Percentiles rank a stretch among this genome's conserved stretches.
Conservation (phyloP, 108 stramenopile genomes). For the Skeletonema tropicum region DNA sequence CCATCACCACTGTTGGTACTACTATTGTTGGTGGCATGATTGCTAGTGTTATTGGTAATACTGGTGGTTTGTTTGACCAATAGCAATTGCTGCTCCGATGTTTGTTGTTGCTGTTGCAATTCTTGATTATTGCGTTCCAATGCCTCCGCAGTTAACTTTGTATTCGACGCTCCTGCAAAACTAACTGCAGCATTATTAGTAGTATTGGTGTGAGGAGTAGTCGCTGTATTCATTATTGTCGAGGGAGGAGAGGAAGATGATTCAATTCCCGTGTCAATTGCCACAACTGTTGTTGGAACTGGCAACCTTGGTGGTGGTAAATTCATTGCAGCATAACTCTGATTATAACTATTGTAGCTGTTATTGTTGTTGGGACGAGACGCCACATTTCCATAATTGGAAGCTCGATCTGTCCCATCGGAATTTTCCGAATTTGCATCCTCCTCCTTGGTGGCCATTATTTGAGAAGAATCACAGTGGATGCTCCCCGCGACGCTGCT, state of each 20-base stretch:
- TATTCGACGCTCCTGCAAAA: neutral
- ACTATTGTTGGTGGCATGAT: neutral
- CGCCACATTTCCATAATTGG: slow-evolving; percentile 13
- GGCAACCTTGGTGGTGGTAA: neutral
- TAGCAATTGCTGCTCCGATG: neutral
- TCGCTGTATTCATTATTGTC: neutral
- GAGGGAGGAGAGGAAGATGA: neutral
- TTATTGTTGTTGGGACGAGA: neutral
- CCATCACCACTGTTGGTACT: neutral
- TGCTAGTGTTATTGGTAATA: neutral
- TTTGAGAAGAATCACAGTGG: neutral
- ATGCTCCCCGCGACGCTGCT: too few relatives aligned
- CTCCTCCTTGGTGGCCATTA: neutral
- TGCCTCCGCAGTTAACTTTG: slow-evolving; percentile 9
- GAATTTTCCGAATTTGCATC: slow-evolving; percentile 10
- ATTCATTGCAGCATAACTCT: neutral
- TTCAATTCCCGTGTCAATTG: neutral
- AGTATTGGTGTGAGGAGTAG: neutral
- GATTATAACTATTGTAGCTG: neutral
- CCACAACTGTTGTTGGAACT: slow-evolving; percentile 16
- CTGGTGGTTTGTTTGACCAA: neutral
- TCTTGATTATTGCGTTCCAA: neutral
- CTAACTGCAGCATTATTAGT: neutral
- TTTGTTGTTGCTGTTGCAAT: neutral
- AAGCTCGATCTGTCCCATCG: slow-evolving; percentile 35